Evolutionary conservation across 2,329 filamentous ascomycete genomes (phyloP).

Genomic region (Fusarium coffeatum): DNA sequence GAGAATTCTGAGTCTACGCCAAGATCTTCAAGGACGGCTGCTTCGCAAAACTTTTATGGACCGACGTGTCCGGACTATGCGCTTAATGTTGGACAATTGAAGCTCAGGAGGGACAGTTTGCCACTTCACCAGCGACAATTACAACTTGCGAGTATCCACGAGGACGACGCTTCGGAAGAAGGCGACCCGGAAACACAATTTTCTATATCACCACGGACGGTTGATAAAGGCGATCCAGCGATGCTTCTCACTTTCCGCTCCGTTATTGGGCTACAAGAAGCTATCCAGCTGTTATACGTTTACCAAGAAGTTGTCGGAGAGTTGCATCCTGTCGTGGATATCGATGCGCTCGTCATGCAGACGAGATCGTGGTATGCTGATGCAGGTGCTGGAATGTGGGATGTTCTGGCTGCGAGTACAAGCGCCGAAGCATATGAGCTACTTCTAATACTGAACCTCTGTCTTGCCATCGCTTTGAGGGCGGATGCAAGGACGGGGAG

Average conservation of each 20-base stretch:
- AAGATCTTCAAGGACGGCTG: neutral
- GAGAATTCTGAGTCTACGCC: neutral
- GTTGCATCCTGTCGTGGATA: conserved; percentile 27
- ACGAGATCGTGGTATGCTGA: conserved; percentile 24
- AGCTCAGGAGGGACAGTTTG: conserved; percentile 21
- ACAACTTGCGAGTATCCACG: conserved; percentile 29
- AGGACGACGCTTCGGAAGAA: conserved; percentile 17
- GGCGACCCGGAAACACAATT: conserved; percentile 2
- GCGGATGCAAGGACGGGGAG: conserved; percentile 11
- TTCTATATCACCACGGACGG: neutral
- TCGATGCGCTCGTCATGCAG: conserved; percentile 14
- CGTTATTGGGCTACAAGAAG: conserved; percentile 14
- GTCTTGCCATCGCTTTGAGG: conserved; percentile 17
- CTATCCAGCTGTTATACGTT: conserved; percentile 16
- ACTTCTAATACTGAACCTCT: conserved; percentile 21
- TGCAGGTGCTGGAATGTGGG: conserved; percentile 19
- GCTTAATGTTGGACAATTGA: conserved; percentile 41
- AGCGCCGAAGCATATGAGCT: conserved; percentile 14
- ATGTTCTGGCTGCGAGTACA: conserved; percentile 17
- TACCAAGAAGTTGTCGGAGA: conserved; percentile 31
- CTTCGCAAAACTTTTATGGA: conserved; percentile 39
- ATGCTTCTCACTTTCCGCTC: conserved; percentile 29
- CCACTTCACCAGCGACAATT: conserved; percentile 22
- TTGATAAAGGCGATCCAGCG: conserved; percentile 20
- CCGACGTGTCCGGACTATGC: conserved; percentile 47